Base-by-base conservation (phyloP, 768 basidiomycete species). In the Lenzites betulinus region DNA sequence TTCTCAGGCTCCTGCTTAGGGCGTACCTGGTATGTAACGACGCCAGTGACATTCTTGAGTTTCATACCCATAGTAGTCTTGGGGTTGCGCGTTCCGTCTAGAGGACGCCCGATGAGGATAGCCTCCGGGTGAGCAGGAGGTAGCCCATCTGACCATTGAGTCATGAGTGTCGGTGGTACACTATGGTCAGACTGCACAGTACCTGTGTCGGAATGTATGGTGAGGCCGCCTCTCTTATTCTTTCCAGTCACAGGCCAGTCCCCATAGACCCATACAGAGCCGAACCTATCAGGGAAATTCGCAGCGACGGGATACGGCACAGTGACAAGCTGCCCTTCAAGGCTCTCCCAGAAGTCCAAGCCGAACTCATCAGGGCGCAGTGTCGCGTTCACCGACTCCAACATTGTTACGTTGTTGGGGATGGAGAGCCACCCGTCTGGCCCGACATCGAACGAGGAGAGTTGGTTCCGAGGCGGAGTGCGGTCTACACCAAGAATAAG, bases 301-400 rank as follows among this genome's bases (percentile, higher is more conserved):
- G 80, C 66, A 3, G 81, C 77, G 6, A 74, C 69, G 2, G 86
- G 84, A 4, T 70, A 74, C 4, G 76, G 79, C 23, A 86, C 74
- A 0, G 78, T 79, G 23, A 88, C 84, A 3, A 87, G 72, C 64
- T 82, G 79, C 2, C 84, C 84, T 60, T 84, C 81, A 11, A 88
- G 75, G 65, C 82, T 84, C 66, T 83, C 78, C 84, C 85, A 88
- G 66, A 88, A 87, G 66, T 87, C 85, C 35, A 86, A 67, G 7
- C 85, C 86, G 58, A 75, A 86, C 44, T 75, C 70, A 26, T 79
- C 75, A 1, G 84, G 84, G 52, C 78, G 76, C 39, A 86, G 68
- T 6, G 77, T 76, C 7, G 78, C 72, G 62, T 87, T 82, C 5
- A 77, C 74, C 1, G 64, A 64, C 52, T 81, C 78, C 28, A 85